These are phyloP conservation scores for Vicia sativa DNA, from an alignment of 306 rosid species.

Conservation along the genomic window DNA sequence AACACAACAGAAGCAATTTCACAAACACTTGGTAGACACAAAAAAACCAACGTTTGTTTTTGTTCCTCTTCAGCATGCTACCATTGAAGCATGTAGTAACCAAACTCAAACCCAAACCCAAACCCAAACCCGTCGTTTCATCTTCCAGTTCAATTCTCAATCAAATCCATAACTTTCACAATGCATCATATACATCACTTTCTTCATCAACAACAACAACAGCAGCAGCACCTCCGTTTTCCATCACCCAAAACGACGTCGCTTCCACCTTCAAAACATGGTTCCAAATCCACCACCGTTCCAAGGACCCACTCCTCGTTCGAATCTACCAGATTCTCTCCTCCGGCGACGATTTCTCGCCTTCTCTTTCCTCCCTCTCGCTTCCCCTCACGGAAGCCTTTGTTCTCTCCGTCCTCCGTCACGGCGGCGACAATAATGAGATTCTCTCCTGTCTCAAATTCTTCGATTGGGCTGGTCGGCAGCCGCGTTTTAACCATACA, in stretches of 20 bases:
- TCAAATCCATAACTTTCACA: neutral
- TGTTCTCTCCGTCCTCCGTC: constrained; percentile 61
- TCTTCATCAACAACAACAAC: neutral
- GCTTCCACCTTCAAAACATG: constrained; percentile 57
- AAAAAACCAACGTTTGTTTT: too few relatives aligned
- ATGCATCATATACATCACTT: neutral
- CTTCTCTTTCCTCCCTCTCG: constrained; percentile 52
- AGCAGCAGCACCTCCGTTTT: neutral
- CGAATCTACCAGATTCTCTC: constrained; percentile 59
- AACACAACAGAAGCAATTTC: too few relatives aligned
- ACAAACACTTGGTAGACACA: too few relatives aligned
- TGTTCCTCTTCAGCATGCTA: constrained; percentile 37
- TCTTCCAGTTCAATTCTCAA: too few relatives aligned
- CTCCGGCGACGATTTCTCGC: constrained; percentile 29
- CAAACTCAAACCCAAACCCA: constrained; percentile 41
- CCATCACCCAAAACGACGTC: constrained; percentile 15
- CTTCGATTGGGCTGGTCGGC: constrained; percentile 95
- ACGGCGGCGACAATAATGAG: constrained; percentile 38
- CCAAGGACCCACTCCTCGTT: constrained; percentile 37
- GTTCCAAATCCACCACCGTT: constrained; percentile 44
- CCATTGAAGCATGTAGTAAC: constrained; percentile 43
- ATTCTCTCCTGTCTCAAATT: constrained; percentile 74
- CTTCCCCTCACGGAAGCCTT: constrained; percentile 54
- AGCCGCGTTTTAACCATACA: constrained; percentile 59
- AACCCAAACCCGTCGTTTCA: neutral